Evolutionary conservation across 2,329 filamentous ascomycete species (phyloP).

Genomic region (Teratosphaeria nubilosa): DNA sequence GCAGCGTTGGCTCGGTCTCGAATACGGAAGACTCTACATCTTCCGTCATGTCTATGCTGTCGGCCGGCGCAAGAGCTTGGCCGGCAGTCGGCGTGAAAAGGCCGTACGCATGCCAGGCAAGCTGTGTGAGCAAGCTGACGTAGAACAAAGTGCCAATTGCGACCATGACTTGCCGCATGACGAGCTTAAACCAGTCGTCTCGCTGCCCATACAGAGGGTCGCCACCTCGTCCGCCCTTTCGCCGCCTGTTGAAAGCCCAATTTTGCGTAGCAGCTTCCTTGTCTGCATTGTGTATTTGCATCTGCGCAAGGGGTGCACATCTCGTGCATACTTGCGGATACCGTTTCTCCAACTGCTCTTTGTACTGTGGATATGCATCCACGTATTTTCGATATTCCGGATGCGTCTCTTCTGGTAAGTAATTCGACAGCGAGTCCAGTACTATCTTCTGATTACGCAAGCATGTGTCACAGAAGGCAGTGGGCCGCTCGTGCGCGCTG

Average conservation of each 20-base stretch:
- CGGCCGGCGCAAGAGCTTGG: neutral
- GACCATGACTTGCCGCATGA: conserved; percentile 17
- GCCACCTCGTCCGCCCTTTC: conserved; percentile 37
- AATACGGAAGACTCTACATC: neutral
- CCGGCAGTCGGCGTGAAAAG: conserved; percentile 5
- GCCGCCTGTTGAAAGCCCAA: conserved; percentile 58
- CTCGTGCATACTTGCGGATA: conserved; percentile 82
- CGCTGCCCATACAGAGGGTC: conserved; percentile 34
- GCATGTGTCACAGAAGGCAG: conserved; percentile 64
- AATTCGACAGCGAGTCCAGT: conserved; percentile 65
- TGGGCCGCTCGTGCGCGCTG: conserved; percentile 17
- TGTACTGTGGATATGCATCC: conserved; percentile 58
- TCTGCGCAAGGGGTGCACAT: conserved; percentile 65
- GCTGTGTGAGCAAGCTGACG: conserved; percentile 15
- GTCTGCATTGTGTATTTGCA: conserved; percentile 22
- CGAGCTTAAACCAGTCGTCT: conserved; percentile 30
- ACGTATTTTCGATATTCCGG: conserved; percentile 61
- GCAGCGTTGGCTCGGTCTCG: conserved; percentile 7
- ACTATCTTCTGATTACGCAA: conserved; percentile 82
- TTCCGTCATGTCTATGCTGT: conserved; percentile 3
- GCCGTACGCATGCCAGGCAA: conserved; percentile 20
- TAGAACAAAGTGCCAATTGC: conserved; percentile 12
- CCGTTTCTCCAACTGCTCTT: conserved; percentile 61
- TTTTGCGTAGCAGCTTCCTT: conserved; percentile 23
- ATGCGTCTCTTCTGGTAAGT: conserved; percentile 57